phyloP scores from a whole-genome alignment of 495 filamentous ascomycete species.

The Podospora didyma region DNA sequence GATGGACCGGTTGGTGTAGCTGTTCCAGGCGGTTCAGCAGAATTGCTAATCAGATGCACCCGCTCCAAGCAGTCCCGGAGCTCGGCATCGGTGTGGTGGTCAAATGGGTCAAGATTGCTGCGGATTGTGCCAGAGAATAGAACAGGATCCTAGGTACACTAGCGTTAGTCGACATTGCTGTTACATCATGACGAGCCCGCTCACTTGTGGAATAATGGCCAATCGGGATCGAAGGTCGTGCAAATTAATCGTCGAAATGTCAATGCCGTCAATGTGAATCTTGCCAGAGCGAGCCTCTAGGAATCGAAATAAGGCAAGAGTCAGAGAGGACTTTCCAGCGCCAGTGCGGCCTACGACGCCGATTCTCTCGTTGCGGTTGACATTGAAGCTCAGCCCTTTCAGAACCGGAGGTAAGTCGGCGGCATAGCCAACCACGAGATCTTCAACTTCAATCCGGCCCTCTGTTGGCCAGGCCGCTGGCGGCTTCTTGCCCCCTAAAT shows the following conservation, averaged over 20 bases:
- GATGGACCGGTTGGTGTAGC: conserved; percentile 18
- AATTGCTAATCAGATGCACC: conserved; percentile 63
- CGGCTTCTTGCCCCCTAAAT: conserved; percentile 53
- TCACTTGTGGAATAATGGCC: conserved; percentile 72
- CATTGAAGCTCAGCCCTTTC: conserved; percentile 66
- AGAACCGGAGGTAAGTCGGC: conserved; percentile 71
- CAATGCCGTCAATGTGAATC: conserved; percentile 71
- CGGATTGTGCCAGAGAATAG: conserved; percentile 84
- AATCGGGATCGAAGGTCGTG: conserved; percentile 69
- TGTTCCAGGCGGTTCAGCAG: conserved; percentile 22
- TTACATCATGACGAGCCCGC: background rate
- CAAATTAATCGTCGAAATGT: conserved; percentile 70
- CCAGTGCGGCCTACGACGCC: conserved; percentile 85
- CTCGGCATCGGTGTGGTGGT: conserved; percentile 65
- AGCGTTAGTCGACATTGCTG: background rate
- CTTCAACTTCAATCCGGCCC: conserved; percentile 66
- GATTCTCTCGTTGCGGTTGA: conserved; percentile 69
- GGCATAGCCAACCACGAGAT: conserved; percentile 73
- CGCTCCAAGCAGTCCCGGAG: conserved; percentile 71
- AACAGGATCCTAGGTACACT: conserved; percentile 58
- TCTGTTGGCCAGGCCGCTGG: conserved; percentile 79
- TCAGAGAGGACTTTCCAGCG: conserved; percentile 81
- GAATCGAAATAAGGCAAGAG: conserved; percentile 80
- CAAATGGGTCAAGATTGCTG: conserved; percentile 77
- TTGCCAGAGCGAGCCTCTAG: conserved; percentile 66